phyloP scores from a whole-genome alignment of 2,329 filamentous ascomycete genomes.

The Decorospora gaudefroyi region DNA sequence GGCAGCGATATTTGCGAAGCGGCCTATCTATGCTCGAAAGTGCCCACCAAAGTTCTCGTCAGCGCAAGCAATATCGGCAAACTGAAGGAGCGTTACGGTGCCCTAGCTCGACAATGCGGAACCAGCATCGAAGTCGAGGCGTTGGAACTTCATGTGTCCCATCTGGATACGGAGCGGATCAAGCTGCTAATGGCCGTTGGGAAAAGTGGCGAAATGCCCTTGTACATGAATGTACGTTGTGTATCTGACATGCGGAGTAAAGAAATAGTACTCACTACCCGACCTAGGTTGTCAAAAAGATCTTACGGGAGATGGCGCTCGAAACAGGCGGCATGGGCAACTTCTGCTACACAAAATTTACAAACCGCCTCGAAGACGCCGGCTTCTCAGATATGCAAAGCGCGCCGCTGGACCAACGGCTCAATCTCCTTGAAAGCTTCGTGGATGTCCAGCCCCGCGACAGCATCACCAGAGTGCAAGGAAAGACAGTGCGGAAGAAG shows the following conservation, averaged over 20 bases:
- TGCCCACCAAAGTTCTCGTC: conserved; percentile 23
- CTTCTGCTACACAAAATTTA: conserved; percentile 4
- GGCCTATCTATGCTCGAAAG: neutral
- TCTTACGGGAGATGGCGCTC: conserved; percentile 22
- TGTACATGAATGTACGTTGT: conserved; percentile 26
- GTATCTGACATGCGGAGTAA: too few relatives aligned
- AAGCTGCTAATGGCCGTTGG: conserved; percentile 26
- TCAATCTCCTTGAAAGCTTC: neutral
- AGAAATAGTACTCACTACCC: too few relatives aligned
- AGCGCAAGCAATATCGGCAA: conserved; percentile 20
- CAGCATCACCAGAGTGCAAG: too few relatives aligned
- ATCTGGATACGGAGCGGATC: conserved; percentile 24
- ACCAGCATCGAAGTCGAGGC: conserved; percentile 14
- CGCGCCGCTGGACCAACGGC: neutral
- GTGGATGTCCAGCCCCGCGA: neutral
- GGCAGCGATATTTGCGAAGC: neutral
- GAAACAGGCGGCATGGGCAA: conserved; percentile 1
- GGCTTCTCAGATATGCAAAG: neutral
- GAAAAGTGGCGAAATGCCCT: conserved; percentile 14
- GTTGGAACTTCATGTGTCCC: conserved; percentile 9
- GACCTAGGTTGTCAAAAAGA: too few relatives aligned
- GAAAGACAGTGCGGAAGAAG: too few relatives aligned
- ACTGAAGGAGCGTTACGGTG: conserved; percentile 14
- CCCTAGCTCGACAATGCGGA: conserved; percentile 7
- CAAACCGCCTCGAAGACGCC: neutral